Evolutionary conservation across 176 grass and related monocot species (phyloP).

Genomic region (Triticum dicoccoides): DNA sequence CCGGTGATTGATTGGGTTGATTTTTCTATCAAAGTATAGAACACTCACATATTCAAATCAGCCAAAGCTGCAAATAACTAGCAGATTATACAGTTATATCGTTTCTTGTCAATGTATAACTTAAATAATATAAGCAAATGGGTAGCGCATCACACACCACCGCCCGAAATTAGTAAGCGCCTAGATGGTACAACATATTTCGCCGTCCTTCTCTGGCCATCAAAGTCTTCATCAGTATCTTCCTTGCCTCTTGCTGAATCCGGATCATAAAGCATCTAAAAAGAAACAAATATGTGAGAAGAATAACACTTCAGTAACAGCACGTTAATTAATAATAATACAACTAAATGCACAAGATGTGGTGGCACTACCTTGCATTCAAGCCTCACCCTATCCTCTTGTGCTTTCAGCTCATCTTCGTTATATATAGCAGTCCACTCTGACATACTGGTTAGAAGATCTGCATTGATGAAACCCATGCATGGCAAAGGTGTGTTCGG

Average conservation of each 20-base stretch:
- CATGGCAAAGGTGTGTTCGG: background rate
- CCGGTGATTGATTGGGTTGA: no score
- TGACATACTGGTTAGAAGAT: background rate
- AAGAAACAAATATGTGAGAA: background rate
- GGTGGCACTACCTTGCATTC: conserved; percentile 4
- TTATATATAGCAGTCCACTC: background rate
- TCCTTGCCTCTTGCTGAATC: background rate
- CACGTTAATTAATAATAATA: background rate
- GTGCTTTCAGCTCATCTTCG: background rate
- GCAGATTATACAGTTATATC: no score
- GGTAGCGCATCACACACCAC: no score
- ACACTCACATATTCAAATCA: no score
- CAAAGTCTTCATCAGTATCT: no score
- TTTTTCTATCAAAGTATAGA: no score
- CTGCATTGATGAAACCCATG: background rate
- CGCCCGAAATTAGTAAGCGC: no score
- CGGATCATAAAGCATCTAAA: background rate
- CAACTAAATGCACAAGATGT: background rate
- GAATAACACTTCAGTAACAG: background rate
- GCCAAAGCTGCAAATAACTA: no score
- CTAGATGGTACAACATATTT: no score
- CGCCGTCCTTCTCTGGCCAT: no score
- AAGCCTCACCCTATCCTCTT: background rate
- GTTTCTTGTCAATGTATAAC: no score
- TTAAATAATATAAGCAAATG: no score